These are phyloP conservation scores for Tetracladium marchalianum DNA, from an alignment of 495 filamentous ascomycete genomes.

Conservation along the genomic window DNA sequence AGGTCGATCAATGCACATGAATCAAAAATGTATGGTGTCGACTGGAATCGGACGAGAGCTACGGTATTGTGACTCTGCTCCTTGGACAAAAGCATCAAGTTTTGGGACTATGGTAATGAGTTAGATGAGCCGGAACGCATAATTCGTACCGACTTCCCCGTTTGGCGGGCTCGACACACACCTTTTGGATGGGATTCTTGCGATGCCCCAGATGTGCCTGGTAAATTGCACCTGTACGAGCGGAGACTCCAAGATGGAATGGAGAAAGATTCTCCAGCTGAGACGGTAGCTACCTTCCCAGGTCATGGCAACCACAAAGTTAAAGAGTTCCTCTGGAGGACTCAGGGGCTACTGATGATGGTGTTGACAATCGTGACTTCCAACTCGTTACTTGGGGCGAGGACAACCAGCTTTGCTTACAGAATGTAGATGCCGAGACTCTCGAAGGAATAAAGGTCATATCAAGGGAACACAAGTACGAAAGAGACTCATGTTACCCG, in stretches of 20 bases:
- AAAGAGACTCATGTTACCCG: slow-evolving; percentile 64
- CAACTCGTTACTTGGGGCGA: slow-evolving; percentile 90
- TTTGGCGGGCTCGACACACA: slow-evolving; percentile 89
- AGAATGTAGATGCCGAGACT: slow-evolving; percentile 55
- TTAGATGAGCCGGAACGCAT: slow-evolving; percentile 58
- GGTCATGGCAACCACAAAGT: slow-evolving; percentile 75
- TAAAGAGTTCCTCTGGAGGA: slow-evolving; percentile 90
- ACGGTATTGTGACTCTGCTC: slow-evolving; percentile 78
- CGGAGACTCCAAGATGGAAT: slow-evolving; percentile 7
- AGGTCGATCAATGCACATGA: slow-evolving; percentile 78
- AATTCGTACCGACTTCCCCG: slow-evolving; percentile 74
- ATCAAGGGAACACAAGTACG: slow-evolving; percentile 54
- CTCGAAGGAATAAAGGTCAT: slow-evolving; percentile 68
- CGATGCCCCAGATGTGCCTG: slow-evolving; percentile 88
- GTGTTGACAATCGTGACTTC: slow-evolving; percentile 81
- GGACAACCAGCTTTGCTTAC: slow-evolving; percentile 72
- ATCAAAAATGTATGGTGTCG: slow-evolving; percentile 94
- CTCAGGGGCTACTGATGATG: slow-evolving; percentile 57
- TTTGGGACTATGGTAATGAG: slow-evolving; percentile 72
- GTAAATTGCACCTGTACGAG: slow-evolving; percentile 79
- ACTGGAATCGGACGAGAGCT: slow-evolving; percentile 76
- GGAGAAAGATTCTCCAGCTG: slow-evolving; percentile 11
- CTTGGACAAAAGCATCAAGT: slow-evolving; percentile 84
- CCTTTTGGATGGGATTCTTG: slow-evolving; percentile 85
- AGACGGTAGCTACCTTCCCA: slow-evolving; percentile 42